A percentile compares a stretch with the other conserved stretches of the same genome.
These are phyloP conservation scores for Xylariaceae sp. DNA, from an alignment of 2,329 filamentous ascomycete species.

Conservation along the genomic window DNA sequence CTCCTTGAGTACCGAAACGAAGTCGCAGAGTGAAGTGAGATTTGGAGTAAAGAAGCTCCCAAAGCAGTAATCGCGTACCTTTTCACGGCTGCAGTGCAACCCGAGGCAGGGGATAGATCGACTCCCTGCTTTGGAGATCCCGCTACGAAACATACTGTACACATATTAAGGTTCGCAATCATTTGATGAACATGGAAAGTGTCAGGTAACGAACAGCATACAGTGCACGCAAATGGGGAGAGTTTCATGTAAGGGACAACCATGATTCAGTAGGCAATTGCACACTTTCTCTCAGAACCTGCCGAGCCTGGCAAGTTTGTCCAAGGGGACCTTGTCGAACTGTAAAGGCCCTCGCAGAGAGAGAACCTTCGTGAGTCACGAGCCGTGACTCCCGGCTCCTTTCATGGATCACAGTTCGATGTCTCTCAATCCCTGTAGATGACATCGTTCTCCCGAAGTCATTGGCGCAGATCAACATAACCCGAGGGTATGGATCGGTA, in stretches of 20 bases:
- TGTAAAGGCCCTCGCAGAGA: too few relatives aligned
- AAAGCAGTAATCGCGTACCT: conserved; percentile 17
- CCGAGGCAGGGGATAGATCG: conserved; percentile 1
- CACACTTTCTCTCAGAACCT: too few relatives aligned
- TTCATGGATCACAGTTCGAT: too few relatives aligned
- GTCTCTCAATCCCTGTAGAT: too few relatives aligned
- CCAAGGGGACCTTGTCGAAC: too few relatives aligned
- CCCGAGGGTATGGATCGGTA: conserved; percentile 17
- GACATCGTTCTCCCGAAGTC: background rate
- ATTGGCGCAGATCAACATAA: conserved; percentile 1
- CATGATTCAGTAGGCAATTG: too few relatives aligned
- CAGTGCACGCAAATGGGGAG: background rate
- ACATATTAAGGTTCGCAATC: background rate
- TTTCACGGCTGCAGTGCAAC: conserved; percentile 15
- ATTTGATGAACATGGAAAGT: background rate
- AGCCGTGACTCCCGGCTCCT: too few relatives aligned
- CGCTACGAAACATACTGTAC: background rate
- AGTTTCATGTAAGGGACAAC: background rate
- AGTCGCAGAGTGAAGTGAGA: conserved; percentile 2
- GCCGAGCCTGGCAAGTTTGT: too few relatives aligned
- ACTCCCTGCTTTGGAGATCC: background rate
- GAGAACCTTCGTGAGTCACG: too few relatives aligned
- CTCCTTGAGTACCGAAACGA: conserved; percentile 1
- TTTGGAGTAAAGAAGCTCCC: conserved; percentile 11
- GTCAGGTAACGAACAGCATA: background rate